A percentile compares a stretch with the other conserved stretches of the same genome.
Conservation (phyloP, 108 stramenopile genomes). For the Nitzschia sp. region DNA sequence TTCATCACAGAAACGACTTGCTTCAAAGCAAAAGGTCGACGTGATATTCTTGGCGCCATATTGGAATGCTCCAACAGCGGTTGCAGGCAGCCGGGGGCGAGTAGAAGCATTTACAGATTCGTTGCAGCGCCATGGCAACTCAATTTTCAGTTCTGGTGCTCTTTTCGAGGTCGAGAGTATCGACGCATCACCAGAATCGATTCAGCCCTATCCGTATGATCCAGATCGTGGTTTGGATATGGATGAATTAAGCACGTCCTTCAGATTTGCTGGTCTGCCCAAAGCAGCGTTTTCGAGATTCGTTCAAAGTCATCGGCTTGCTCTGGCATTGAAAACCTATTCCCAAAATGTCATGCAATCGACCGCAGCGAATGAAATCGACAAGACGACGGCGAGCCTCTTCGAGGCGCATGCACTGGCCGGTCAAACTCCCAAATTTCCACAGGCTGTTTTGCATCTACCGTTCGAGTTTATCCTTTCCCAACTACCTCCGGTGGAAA, state of each 20-base stretch:
- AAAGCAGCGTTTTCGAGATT: conserved; percentile 72
- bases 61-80: conserved; percentile 57
- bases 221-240: conserved; percentile 52
- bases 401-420: conserved; percentile 79
- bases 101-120: conserved; percentile 20
- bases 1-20: neutral
- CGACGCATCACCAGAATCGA: conserved; percentile 67
- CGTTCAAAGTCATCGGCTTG: conserved; percentile 80
- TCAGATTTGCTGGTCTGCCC: conserved; percentile 76
- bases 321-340: conserved; percentile 75
- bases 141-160: conserved; percentile 40
- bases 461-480: conserved; percentile 74
- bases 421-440: conserved; percentile 65
- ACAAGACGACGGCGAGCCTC: conserved; percentile 65
- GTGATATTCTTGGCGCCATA: conserved; percentile 81
- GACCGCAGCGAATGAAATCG: conserved; percentile 34
- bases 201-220: conserved; percentile 76
- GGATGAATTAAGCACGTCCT: conserved; percentile 53
- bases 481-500: conserved; percentile 51
- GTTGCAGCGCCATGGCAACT: conserved; percentile 14
- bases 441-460: conserved; percentile 63
- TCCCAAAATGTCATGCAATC: conserved; percentile 55
- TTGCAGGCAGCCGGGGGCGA: conserved; percentile 11
- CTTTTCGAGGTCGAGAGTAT: conserved; percentile 73
- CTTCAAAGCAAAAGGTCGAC: conserved; percentile 57